A percentile compares a stretch with the other conserved stretches of the same genome.
These are phyloP conservation scores for Colletotrichum sp. DNA, from an alignment of 2,329 filamentous ascomycete genomes.

Conservation along the genomic window DNA sequence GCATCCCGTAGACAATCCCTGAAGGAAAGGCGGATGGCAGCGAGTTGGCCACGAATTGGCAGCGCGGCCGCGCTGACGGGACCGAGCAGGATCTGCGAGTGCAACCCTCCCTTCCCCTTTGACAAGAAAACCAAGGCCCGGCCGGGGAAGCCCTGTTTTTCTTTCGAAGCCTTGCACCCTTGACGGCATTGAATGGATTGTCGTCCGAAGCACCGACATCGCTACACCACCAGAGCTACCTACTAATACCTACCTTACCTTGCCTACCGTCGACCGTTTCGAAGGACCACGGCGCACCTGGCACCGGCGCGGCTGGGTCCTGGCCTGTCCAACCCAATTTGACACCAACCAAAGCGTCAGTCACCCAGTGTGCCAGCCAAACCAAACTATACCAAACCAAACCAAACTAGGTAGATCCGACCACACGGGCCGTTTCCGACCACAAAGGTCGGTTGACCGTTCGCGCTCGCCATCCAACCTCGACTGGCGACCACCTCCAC, in stretches of 20 bases:
- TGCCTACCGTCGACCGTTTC: conserved; percentile 1
- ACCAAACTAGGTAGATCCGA: not conserved
- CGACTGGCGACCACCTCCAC: not conserved
- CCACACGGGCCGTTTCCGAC: conserved; percentile 5
- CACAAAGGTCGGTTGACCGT: not conserved
- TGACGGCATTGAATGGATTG: not conserved
- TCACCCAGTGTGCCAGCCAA: not conserved
- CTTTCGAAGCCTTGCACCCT: not conserved
- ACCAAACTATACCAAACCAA: not conserved
- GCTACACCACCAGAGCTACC: not conserved
- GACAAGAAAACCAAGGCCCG: not conserved
- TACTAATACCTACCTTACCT: not conserved
- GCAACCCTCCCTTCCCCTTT: not conserved
- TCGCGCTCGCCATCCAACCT: not conserved
- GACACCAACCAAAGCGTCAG: not conserved
- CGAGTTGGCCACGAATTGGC: conserved; percentile 6
- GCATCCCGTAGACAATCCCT: conserved; percentile 11
- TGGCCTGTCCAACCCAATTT: not conserved
- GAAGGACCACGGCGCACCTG: not conserved
- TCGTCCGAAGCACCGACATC: not conserved
- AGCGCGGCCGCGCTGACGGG: conserved; percentile 11
- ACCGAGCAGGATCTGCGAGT: conserved; percentile 6
- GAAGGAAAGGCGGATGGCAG: not conserved
- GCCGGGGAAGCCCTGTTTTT: not conserved
- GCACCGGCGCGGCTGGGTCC: not conserved